phyloP scores from a whole-genome alignment of 805 yeast species.

The Yarrowia hollandica region DNA sequence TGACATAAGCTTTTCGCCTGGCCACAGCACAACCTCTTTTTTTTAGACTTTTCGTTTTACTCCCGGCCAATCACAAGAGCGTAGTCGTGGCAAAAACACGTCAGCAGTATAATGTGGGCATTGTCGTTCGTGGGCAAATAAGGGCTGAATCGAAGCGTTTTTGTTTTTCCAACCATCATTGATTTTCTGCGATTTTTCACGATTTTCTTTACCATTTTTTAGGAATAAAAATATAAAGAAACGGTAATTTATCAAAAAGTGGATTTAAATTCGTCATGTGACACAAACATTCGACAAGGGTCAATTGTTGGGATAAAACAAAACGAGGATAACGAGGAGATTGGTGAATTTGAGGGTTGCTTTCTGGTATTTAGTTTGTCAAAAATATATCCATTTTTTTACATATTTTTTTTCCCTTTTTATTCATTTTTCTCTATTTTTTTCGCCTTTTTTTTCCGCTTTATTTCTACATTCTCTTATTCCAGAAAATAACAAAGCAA shows the following conservation, averaged over 20 bases:
- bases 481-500: neutral
- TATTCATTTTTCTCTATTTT: neutral
- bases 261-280: neutral
- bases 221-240: neutral
- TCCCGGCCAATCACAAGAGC: constrained; percentile 4
- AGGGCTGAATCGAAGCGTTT: neutral
- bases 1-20: constrained; percentile 15
- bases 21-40: neutral
- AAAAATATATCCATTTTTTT: too few species aligned
- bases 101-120: neutral
- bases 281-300: neutral
- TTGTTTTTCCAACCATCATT: neutral
- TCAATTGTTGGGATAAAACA: neutral
- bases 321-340: too few species aligned
- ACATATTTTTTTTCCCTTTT: too few species aligned
- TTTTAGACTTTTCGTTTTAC: constrained; percentile 12
- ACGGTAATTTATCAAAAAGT: constrained; percentile 26
- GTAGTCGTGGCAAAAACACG: neutral
- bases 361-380: too few species aligned
- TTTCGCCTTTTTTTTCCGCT: neutral
- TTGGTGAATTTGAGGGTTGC: too few species aligned
- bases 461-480: neutral
- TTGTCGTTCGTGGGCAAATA: too few species aligned
- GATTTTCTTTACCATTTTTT: neutral
- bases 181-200: neutral